Conservation (phyloP, 2,329 filamentous ascomycete genomes). For the Aureobasidium namibiae region DNA sequence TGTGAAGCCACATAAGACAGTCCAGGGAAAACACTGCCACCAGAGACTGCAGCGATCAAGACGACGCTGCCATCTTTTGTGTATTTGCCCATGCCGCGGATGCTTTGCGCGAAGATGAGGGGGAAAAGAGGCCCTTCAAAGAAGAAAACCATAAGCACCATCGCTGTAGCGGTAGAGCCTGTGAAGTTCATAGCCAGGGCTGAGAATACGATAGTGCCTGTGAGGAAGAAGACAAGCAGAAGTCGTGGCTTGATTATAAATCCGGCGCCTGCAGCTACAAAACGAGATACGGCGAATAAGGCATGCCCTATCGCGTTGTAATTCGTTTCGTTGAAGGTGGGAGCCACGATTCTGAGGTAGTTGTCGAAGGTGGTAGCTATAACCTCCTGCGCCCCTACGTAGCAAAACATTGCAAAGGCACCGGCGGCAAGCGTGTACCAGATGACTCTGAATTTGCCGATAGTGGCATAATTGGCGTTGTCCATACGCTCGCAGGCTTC, state of each 20-base stretch:
- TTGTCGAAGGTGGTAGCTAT: conserved; percentile 40
- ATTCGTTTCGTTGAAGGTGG: conserved; percentile 29
- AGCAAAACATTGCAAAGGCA: conserved; percentile 50
- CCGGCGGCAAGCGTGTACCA: conserved; percentile 50
- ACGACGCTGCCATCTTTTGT: conserved; percentile 50
- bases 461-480: conserved; percentile 39
- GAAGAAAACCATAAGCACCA: conserved; percentile 47
- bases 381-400: conserved; percentile 53
- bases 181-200: conserved; percentile 43
- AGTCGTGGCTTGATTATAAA: conserved; percentile 50
- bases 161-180: conserved; percentile 37
- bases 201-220: conserved; percentile 45
- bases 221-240: conserved; percentile 46
- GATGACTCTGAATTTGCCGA: conserved; percentile 41
- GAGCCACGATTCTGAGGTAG: conserved; percentile 35
- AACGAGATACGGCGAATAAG: conserved; percentile 50
- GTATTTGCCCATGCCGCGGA: conserved; percentile 50
- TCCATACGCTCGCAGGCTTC: conserved; percentile 44
- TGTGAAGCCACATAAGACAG: conserved; percentile 42
- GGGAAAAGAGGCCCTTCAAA: conserved; percentile 55
- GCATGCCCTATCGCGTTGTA: conserved; percentile 49
- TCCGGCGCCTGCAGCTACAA: conserved; percentile 45
- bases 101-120: conserved; percentile 49
- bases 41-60: conserved; percentile 46
- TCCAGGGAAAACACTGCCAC: conserved; percentile 48